These are phyloP conservation scores for Cryphonectria parasitica DNA, from an alignment of 2,329 filamentous ascomycete species.

Conservation along the genomic window DNA sequence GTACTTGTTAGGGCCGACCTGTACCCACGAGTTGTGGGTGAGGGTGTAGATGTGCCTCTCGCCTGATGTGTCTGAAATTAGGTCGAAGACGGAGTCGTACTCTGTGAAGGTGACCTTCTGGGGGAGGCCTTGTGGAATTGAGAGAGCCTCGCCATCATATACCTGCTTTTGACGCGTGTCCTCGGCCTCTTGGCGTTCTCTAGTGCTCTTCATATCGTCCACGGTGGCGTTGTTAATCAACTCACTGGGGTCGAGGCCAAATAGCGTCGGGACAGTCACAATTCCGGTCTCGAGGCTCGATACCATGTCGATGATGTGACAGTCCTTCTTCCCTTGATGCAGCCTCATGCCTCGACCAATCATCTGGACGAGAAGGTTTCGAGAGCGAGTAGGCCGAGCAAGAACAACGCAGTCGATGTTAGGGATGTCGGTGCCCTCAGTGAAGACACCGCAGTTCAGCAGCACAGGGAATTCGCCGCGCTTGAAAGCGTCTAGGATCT, in stretches of 20 bases:
- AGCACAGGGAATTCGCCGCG: constrained; percentile 80
- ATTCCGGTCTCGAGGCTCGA: constrained; percentile 83
- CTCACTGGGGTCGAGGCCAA: constrained; percentile 85
- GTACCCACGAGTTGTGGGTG: constrained; percentile 82
- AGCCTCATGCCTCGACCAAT: constrained; percentile 92
- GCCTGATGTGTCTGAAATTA: constrained; percentile 79
- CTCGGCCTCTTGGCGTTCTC: constrained; percentile 51
- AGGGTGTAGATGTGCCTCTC: constrained; percentile 79
- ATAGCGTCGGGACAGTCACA: constrained; percentile 87
- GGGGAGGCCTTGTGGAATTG: constrained; percentile 25
- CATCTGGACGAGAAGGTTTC: constrained; percentile 97
- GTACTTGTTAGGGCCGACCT: constrained; percentile 70
- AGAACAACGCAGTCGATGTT: constrained; percentile 94
- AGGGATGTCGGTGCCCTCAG: constrained; percentile 96
- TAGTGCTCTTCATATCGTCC: constrained; percentile 62
- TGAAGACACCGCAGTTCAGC: constrained; percentile 94
- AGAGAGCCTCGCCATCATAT: constrained; percentile 19
- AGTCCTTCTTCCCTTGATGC: constrained; percentile 79
- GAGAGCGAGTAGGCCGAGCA: constrained; percentile 84
- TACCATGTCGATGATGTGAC: constrained; percentile 96
- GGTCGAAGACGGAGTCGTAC: constrained; percentile 88
- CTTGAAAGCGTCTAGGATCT: constrained; percentile 76
- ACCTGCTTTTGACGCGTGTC: constrained; percentile 39
- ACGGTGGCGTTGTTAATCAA: constrained; percentile 70
- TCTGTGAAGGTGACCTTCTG: constrained; percentile 77